Percentiles rank a stretch among this genome's conserved stretches.
Conservation (phyloP, 345 rosid species). For the Cardamine resedifolia region DNA sequence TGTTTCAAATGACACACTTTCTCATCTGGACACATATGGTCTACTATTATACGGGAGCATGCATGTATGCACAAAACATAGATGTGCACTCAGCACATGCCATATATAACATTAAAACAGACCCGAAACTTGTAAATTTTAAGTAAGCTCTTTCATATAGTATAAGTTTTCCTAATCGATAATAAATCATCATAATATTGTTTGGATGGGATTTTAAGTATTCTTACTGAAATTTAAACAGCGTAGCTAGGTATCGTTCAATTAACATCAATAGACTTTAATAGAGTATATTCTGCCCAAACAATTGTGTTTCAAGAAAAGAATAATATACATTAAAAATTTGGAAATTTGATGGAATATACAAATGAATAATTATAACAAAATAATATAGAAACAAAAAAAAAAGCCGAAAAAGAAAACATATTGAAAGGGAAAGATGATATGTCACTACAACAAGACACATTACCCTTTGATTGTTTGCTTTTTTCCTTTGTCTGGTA, state of each 20-base stretch:
- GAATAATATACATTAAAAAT: constrained; percentile 3
- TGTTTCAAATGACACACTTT: too few relatives aligned
- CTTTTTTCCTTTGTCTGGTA: constrained; percentile 36
- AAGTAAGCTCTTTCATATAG: background rate
- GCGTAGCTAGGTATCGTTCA: background rate
- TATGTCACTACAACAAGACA: constrained; percentile 34
- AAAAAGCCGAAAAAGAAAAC: constrained; percentile 23
- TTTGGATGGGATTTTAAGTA: background rate
- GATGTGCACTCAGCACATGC: too few relatives aligned
- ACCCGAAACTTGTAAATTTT: too few relatives aligned
- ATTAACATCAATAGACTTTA: constrained; percentile 4
- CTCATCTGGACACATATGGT: too few relatives aligned
- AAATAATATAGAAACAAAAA: background rate
- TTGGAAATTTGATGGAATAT: background rate
- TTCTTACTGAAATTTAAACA: background rate
- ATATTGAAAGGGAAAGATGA: constrained; percentile 38
- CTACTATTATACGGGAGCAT: too few relatives aligned
- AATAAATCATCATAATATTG: background rate
- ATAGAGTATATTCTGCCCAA: constrained; percentile 7
- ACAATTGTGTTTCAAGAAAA: constrained; percentile 33
- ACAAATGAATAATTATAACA: background rate
- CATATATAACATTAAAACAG: too few relatives aligned
- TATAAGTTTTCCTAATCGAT: background rate
- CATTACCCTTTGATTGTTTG: constrained; percentile 31
- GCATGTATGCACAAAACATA: too few relatives aligned